Evolutionary conservation across 257 asterid species (phyloP).

Genomic region (Anisodus tanguticus): DNA sequence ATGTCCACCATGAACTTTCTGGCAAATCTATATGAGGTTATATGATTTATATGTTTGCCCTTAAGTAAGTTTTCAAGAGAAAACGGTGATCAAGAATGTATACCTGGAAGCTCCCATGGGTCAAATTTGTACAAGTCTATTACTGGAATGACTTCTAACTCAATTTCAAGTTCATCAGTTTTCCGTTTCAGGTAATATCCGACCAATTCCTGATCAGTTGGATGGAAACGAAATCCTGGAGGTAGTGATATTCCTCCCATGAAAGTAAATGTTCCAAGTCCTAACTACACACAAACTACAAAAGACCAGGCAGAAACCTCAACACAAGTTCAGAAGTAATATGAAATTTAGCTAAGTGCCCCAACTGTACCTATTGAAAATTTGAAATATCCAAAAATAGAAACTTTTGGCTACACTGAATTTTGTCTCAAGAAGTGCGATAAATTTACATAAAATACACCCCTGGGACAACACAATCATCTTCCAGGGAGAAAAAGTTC

Average conservation of each 20-base stretch:
- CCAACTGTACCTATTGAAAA: conserved; percentile 46
- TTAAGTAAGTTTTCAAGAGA: neutral
- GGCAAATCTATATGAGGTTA: neutral
- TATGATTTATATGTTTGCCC: neutral
- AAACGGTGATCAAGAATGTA: neutral
- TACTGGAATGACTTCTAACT: conserved; percentile 56
- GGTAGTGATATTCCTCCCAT: conserved; percentile 58
- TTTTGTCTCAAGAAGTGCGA: conserved; percentile 41
- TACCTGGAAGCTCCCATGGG: conserved; percentile 69
- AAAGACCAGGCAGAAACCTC: neutral
- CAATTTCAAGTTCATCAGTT: conserved; percentile 57
- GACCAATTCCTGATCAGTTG: conserved; percentile 57
- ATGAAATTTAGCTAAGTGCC: conserved; percentile 33
- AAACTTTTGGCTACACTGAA: conserved; percentile 47
- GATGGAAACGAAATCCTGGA: conserved; percentile 64
- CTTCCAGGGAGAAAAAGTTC: conserved; percentile 34
- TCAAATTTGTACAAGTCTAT: conserved; percentile 56
- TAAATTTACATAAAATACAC: conserved; percentile 37
- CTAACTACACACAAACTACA: conserved; percentile 25
- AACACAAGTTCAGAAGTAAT: neutral
- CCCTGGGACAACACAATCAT: conserved; percentile 46
- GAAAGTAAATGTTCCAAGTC: neutral
- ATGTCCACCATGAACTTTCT: neutral
- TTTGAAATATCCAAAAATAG: conserved; percentile 59
- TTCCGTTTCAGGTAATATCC: conserved; percentile 59